Base-by-base conservation (phyloP, 148 eudicot genomes). In the Camellia sinensis region DNA sequence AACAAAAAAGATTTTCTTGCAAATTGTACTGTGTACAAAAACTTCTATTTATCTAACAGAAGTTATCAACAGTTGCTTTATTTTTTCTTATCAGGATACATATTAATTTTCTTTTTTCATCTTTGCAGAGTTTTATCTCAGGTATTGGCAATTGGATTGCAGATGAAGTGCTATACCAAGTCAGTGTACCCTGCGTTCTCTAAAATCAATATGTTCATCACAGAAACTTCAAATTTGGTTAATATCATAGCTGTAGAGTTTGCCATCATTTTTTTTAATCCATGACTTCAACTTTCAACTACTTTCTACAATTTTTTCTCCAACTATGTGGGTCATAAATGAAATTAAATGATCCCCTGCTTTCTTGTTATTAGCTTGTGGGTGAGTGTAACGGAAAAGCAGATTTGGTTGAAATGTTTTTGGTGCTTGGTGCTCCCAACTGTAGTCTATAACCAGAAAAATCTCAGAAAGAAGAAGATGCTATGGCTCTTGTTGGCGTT, bases 121-220 rank as follows among this genome's bases (percentile, higher is more conserved):
- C 43, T 68, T 29, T 83, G 86, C 90, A 93, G 98, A 83, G 92
- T 82, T 96, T 90, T 84, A 89, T 96, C 46, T 90, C 99, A 59
- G 99, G 99, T 54, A 91, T 96, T 82, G 99, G 99, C 74, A 96
- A 96, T 83, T 93, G 99, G 99, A 86, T 96, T 87, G 98, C 97
- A 72, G 99, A 96, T 89, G 98, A 96, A 91, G 99, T 96, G 60
- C 86, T 96, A 37, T 96, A 93, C 89, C 99, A 96, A 86, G 99
- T 93, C 70, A 90, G 95, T 88, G 57, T 13, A 22, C 78, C 71
- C 50, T 45, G 54, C n/a, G 50, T 73, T 76, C 78, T 43, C 64
- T 80, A 7, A 56, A 6, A 17, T 4, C 52, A 65, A 4, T 66
- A 11, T 41, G 5, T 50, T 60, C 67, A 22, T 65, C 9, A 66